Conservation (phyloP, 2,329 filamentous ascomycete genomes). For the Fusarium piperis region DNA sequence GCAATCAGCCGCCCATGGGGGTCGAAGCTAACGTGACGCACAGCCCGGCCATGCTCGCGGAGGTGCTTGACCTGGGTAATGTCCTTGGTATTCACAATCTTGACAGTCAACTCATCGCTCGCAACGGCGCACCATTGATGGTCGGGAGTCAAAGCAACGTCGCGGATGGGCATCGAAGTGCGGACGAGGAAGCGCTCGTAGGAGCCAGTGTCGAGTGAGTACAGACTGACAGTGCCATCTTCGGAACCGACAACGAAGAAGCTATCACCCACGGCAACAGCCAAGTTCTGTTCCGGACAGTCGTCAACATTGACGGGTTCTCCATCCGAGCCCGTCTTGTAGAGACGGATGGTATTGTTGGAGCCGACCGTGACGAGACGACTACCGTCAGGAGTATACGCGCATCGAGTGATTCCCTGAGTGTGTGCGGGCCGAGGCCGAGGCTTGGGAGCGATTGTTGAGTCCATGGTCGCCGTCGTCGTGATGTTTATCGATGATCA, state of each 20-base stretch:
- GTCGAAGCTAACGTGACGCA: constrained; percentile 93
- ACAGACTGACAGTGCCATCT: constrained; percentile 95
- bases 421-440: constrained; percentile 79
- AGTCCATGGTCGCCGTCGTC: constrained; percentile 43
- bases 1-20: constrained; percentile 78
- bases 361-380: constrained; percentile 91
- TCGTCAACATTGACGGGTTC: constrained; percentile 95
- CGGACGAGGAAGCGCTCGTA: constrained; percentile 87
- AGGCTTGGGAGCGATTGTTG: constrained; percentile 54
- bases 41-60: constrained; percentile 83
- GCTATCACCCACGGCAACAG: constrained; percentile 78
- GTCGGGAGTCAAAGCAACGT: constrained; percentile 84
- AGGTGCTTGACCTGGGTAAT: constrained; percentile 80
- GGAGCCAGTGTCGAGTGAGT: constrained; percentile 77
- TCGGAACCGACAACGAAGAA: constrained; percentile 92
- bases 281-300: constrained; percentile 84
- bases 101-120: constrained; percentile 95
- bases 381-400: constrained; percentile 88
- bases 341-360: constrained; percentile 93
- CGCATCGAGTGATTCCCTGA: constrained; percentile 84
- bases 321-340: constrained; percentile 89
- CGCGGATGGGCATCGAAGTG: constrained; percentile 85
- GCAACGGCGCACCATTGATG: constrained; percentile 90
- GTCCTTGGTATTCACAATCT: constrained; percentile 84
- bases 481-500: background rate